These are phyloP conservation scores for Caryopteris hybrid DNA, from an alignment of 305 asterid species.

Conservation along the genomic window DNA sequence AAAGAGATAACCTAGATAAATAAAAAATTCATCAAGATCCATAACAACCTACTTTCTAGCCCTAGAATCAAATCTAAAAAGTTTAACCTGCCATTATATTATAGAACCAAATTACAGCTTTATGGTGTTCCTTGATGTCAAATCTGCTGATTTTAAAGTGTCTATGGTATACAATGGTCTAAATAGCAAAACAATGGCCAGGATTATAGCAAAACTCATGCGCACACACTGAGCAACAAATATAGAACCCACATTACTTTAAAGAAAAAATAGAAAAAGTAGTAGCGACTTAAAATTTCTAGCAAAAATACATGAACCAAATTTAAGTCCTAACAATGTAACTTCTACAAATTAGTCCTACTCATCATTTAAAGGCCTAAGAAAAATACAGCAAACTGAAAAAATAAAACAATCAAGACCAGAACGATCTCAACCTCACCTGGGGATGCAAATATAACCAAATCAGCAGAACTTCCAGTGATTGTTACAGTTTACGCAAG, in stretches of 20 bases:
- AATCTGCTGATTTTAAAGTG: no score
- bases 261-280: neutral
- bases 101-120: no score
- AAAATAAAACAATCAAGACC: conserved; percentile 20
- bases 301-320: neutral
- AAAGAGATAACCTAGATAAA: no score
- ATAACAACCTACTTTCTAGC: no score
- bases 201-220: no score
- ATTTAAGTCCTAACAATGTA: neutral
- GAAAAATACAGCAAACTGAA: neutral
- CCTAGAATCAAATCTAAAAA: no score
- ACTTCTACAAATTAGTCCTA: conserved; percentile 17
- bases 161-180: no score
- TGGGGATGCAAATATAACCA: neutral
- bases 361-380: conserved; percentile 9
- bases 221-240: no score
- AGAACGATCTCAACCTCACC: neutral
- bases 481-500: conserved; percentile 75
- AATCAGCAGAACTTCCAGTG: conserved; percentile 78
- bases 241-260: neutral
- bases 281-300: neutral
- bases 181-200: no score
- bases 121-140: no score
- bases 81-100: no score
- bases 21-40: no score